phyloP scores from a whole-genome alignment of 2,329 filamentous ascomycete genomes.

The Drechslerella coelobrocha region DNA sequence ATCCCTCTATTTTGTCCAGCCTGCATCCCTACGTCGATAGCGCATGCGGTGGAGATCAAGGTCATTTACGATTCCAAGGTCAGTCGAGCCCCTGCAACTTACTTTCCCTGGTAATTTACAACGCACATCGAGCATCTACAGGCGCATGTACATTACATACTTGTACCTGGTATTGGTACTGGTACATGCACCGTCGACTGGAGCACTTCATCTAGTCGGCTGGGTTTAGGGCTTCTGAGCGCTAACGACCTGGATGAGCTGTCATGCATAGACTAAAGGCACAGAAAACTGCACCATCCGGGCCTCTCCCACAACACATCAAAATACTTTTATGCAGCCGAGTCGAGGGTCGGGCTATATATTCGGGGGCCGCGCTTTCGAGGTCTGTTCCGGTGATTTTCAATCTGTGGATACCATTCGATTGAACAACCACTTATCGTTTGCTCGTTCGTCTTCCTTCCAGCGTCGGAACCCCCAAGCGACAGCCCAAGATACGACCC shows the following conservation, averaged over 20 bases:
- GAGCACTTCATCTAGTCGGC: slow-evolving; percentile 1
- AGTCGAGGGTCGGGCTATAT: slow-evolving; percentile 32
- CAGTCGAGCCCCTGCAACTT: not conserved
- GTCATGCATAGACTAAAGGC: slow-evolving; percentile 22
- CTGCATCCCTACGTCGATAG: slow-evolving; percentile 3
- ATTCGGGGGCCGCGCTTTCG: slow-evolving; percentile 29
- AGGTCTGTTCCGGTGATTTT: slow-evolving; percentile 29
- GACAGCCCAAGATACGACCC: slow-evolving; percentile 7
- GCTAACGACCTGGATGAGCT: slow-evolving; percentile 26
- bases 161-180: not conserved
- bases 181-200: not conserved
- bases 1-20: not conserved
- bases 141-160: not conserved
- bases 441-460: slow-evolving; percentile 12
- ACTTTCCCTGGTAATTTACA: no score
- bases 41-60: not conserved
- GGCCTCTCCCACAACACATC: slow-evolving; percentile 8
- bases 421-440: slow-evolving; percentile 3
- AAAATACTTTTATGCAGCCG: slow-evolving; percentile 29
- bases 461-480: slow-evolving; percentile 33
- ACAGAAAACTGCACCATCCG: not conserved
- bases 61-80: not conserved
- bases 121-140: no score
- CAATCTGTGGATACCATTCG: not conserved
- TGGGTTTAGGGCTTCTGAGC: slow-evolving; percentile 23